Conservation (phyloP, 495 filamentous ascomycete genomes). For the Tuber borchii region DNA sequence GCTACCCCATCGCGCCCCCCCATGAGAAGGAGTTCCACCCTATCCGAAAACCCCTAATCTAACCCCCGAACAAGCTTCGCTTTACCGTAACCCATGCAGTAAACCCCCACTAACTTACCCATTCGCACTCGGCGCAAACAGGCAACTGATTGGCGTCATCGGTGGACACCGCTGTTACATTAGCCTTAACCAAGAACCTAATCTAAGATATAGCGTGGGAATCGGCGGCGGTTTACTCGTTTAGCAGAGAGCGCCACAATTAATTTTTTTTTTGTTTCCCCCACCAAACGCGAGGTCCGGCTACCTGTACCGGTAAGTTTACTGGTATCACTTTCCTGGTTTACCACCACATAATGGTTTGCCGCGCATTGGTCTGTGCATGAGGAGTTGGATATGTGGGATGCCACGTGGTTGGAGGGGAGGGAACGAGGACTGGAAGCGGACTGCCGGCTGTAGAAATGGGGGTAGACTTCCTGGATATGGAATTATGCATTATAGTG, state of each 20-base stretch:
- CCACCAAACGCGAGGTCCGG: neutral
- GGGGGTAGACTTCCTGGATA: neutral
- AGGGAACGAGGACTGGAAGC: neutral
- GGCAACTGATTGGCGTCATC: neutral
- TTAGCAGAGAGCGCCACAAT: neutral
- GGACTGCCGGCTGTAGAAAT: neutral
- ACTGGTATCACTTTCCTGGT: neutral
- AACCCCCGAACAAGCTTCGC: neutral
- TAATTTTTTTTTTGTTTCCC: neutral
- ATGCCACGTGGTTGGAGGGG: neutral
- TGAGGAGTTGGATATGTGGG: neutral
- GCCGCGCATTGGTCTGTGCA: neutral
- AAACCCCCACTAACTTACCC: neutral
- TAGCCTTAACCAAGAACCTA: neutral
- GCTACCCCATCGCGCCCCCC: neutral
- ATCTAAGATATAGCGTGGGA: neutral
- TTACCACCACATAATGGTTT: neutral
- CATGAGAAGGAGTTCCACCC: neutral
- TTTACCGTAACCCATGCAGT: neutral
- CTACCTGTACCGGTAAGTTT: neutral
- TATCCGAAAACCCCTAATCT: neutral
- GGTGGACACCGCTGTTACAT: neutral
- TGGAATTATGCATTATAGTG: neutral
- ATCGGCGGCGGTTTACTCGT: neutral
- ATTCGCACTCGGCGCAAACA: neutral